phyloP scores from a whole-genome alignment of 495 filamentous ascomycete species.

The Aspergillus coremiiformis region DNA sequence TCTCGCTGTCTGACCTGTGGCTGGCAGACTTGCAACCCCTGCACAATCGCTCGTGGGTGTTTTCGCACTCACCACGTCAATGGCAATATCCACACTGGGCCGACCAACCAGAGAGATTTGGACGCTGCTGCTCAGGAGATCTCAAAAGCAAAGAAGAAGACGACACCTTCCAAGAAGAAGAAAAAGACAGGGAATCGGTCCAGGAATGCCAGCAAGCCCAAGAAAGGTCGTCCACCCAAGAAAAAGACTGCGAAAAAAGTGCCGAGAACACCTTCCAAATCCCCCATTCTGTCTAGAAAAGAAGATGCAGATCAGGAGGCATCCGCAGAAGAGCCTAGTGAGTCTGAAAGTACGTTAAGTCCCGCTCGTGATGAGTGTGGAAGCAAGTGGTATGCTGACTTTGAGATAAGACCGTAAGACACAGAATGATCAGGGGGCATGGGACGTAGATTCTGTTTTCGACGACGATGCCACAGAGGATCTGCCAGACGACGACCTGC shows the following conservation, averaged over 20 bases:
- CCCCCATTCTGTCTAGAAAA: background rate
- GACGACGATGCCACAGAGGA: background rate
- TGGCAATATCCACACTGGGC: conserved; percentile 4
- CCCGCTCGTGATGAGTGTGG: background rate
- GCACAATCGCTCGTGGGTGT: conserved; percentile 16
- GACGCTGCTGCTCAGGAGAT: background rate
- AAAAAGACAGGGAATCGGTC: background rate
- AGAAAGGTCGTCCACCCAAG: background rate
- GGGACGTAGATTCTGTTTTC: background rate
- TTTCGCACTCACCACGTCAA: conserved; percentile 19
- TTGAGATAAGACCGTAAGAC: background rate
- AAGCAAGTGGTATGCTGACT: background rate
- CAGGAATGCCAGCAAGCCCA: background rate
- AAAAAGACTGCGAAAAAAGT: background rate
- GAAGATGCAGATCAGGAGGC: background rate
- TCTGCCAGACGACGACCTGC: background rate
- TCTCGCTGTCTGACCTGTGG: conserved; percentile 37
- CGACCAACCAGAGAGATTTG: background rate
- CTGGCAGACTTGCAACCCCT: conserved; percentile 40
- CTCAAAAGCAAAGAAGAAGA: background rate
- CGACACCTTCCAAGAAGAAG: background rate
- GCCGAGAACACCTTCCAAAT: background rate
- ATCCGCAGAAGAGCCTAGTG: background rate
- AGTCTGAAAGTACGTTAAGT: background rate
- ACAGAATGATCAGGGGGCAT: background rate